Conservation (phyloP, 257 asterid genomes). For the Jasminum sambac region DNA sequence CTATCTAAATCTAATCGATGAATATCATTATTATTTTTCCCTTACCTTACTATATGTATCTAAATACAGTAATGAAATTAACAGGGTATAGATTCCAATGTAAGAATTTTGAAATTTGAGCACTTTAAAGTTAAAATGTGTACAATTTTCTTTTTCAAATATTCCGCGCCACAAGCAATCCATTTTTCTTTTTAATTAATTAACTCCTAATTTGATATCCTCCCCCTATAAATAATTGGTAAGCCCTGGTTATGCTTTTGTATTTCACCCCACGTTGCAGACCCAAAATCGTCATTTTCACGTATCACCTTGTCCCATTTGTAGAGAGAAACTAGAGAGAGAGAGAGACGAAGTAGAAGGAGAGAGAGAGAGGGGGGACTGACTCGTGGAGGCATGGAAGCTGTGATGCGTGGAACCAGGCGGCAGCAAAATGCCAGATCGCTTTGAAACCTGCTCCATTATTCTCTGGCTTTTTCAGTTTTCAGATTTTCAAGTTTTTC, state of each 20-base stretch:
- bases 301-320: conserved; percentile 3
- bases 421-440: conserved; percentile 61
- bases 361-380: conserved; percentile 18
- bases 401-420: conserved; percentile 61
- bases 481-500: conserved; percentile 1
- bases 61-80: too few relatives aligned
- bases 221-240: not conserved
- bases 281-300: conserved; percentile 28
- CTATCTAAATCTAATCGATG: too few relatives aligned
- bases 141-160: too few relatives aligned
- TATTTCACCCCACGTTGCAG: not conserved
- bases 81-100: too few relatives aligned
- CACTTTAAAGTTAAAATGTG: too few relatives aligned
- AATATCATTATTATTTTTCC: too few relatives aligned
- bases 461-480: conserved; percentile 9
- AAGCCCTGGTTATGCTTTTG: conserved; percentile 1
- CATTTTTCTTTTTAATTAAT: too few relatives aligned
- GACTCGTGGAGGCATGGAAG: conserved; percentile 57
- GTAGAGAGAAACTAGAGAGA: too few relatives aligned
- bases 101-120: too few relatives aligned
- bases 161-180: too few relatives aligned
- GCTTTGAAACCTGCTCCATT: conserved; percentile 33
- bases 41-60: too few relatives aligned
- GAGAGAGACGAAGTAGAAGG: not conserved
- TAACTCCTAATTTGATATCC: not conserved